Base-by-base conservation (phyloP, 2,329 filamentous ascomycete genomes). In the Epichloe gansuensis region DNA sequence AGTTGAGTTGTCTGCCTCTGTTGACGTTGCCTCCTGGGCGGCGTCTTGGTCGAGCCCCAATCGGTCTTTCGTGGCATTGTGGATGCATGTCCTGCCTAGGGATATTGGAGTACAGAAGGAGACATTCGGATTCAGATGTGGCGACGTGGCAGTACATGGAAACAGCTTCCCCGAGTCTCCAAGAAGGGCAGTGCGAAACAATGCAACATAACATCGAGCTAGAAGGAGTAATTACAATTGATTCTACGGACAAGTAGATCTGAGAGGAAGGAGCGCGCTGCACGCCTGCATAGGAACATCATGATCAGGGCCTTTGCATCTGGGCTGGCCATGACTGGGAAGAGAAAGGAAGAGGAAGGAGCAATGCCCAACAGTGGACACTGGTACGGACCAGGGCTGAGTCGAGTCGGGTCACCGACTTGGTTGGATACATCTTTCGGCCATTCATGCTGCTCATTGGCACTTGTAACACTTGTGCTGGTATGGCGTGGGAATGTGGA, bases 1-100 rank as follows among this genome's bases (percentile, higher is more conserved):
- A 69, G 59, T 40, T 59, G 51, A 0, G 58, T 57, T 11, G 56
- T 39, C 41, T 50, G 13, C 13, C 51, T 55, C 21, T 52, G 54
- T 36, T 54, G 57, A 23, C 23, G 35, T 46, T 52, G 60, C 23
- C 41, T 53, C 40, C 42, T 40, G 25, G 49, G 38, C 36, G 46
- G 44, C 34, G 48, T 50, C n/a, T 51, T 53, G 27, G 12, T 27
- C 25, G 39, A 51, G 13, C 23, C 23, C 43, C 50, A 13, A 11
- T 11, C 41, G 25, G 25, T 40, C 23, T 41, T 47, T 3, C 36
- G 43, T 6, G 40, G 49, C 49, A 50, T 50, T 9, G 9, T 45
- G 36, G 3, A 7, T 49, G 27, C 47, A 23, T 42, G n/a, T 49
- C 23, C 25, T 41, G 36, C 9, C 13, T 40, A 17, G 7, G 6